Evolutionary conservation across 2,329 filamentous ascomycete species (phyloP), one percentile per base, ranked within the genome.

Genomic region (Pseudocercospora ulei): DNA sequence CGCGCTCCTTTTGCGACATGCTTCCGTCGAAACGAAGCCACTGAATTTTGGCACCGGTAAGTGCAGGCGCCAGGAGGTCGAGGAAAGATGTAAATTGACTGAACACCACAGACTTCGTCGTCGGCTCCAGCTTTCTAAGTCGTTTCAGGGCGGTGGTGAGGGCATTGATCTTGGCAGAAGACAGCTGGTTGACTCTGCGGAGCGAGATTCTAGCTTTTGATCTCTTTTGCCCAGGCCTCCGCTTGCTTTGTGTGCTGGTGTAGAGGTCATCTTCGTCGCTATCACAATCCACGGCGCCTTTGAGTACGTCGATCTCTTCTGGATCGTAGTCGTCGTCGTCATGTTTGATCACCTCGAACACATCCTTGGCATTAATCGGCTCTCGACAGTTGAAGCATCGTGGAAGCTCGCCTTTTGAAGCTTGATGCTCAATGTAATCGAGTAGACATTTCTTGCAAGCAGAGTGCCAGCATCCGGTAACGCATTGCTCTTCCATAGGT

Each of bases 11-110:
- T 51, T 98, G 90, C 0, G 78, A 68, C 77, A 96, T 88, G 11
- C 80, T 78, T 3, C 90, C 90, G 58, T 98, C 90, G 25, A 98
- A 79, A 4, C 90, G 82, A n/a, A 96, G 69, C 56, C 80, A 83
- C 0, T 72, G 69, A 55, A 98, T 82, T 24, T 80, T 78, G 8
- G 78, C 76, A 26, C 76, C 73, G 1, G 66, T 59, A 3, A 98
- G 72, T 0, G 85, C 83, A 0, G 85, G 82, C 49, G 86, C 80
- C 47, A 98, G 92, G 7, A 98, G 75, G 48, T 86, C 79, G 51
- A 98, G 75, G 61, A 96, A 98, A 0, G 87, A 92, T 0, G 90
- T 98, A 61, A 98, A 98, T 62, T 98, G 90, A 40, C 82, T 90
- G 64, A 98, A 98, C 19, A 98, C 79, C 13, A 96, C 87, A 1